Conservation (phyloP, 176 grass and related monocot species). For the Thinopyrum elongatum region DNA sequence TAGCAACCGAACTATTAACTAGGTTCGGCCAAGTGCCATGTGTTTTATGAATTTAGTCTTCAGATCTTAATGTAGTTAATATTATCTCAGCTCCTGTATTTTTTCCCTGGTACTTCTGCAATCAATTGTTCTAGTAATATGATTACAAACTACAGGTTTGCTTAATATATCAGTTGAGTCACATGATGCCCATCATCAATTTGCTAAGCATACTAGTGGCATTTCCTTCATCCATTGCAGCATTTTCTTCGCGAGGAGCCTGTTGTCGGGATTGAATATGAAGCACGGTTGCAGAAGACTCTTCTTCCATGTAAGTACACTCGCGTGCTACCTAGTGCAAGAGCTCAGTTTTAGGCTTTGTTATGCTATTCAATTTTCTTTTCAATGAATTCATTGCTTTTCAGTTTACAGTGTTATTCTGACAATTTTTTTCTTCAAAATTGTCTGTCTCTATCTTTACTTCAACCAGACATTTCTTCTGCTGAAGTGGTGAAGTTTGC, state of each 20-base stretch:
- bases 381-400: not conserved
- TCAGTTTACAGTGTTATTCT: not conserved
- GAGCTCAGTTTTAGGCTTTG: slow-evolving; percentile 21
- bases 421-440: not conserved
- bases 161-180: slow-evolving; percentile 25
- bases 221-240: slow-evolving; percentile 37
- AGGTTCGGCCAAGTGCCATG: slow-evolving; percentile 19
- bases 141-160: not conserved
- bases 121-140: slow-evolving; percentile 3
- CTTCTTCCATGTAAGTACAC: slow-evolving; percentile 86
- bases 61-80: slow-evolving; percentile 20
- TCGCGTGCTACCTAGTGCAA: slow-evolving; percentile 6
- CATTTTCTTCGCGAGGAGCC: slow-evolving; percentile 94
- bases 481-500: slow-evolving; percentile 80
- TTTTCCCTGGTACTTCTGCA: not conserved
- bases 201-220: slow-evolving; percentile 10
- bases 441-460: slow-evolving; percentile 20
- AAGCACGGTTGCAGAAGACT: slow-evolving; percentile 96
- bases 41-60: slow-evolving; percentile 22
- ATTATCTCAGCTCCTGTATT: slow-evolving; percentile 25
- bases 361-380: slow-evolving; percentile 5
- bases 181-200: slow-evolving; percentile 2
- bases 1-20: not conserved
- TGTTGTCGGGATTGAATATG: slow-evolving; percentile 93
- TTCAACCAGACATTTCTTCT: slow-evolving; percentile 83